Percentiles rank a stretch among this genome's conserved stretches.
These are phyloP conservation scores for Pichia sp. DNA, from an alignment of 1,139 yeast genomes.

Conservation along the genomic window DNA sequence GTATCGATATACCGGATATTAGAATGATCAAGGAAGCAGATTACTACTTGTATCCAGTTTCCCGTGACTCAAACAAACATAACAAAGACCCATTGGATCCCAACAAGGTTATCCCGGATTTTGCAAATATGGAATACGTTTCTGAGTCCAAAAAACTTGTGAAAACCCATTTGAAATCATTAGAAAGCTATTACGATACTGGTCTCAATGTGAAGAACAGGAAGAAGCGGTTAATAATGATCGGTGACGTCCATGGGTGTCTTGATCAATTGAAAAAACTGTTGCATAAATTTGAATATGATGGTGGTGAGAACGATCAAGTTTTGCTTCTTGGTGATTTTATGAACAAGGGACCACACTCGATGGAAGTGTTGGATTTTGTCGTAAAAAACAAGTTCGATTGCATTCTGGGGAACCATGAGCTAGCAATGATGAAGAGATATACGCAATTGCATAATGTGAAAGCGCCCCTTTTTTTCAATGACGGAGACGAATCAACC, in stretches of 20 bases:
- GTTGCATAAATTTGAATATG: slow-evolving; percentile 38
- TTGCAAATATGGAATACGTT: slow-evolving; percentile 14
- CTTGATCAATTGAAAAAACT: slow-evolving; percentile 45
- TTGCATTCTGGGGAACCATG: slow-evolving; percentile 89
- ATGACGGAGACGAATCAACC: slow-evolving; percentile 12
- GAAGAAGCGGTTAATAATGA: slow-evolving; percentile 44
- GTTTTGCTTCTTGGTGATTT: slow-evolving; percentile 80
- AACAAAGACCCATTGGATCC: slow-evolving; percentile 18
- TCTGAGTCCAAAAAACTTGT: slow-evolving; percentile 12
- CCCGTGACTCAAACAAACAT: slow-evolving; percentile 9
- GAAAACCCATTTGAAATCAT: slow-evolving; percentile 14
- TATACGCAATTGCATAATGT: slow-evolving; percentile 54
- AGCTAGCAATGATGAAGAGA: slow-evolving; percentile 51
- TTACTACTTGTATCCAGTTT: slow-evolving; percentile 24
- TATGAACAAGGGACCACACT: slow-evolving; percentile 75
- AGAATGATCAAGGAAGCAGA: slow-evolving; percentile 15
- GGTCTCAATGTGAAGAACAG: slow-evolving; percentile 1
- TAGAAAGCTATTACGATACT: slow-evolving; percentile 1
- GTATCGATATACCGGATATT: slow-evolving; percentile 19
- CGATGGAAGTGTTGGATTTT: slow-evolving; percentile 58
- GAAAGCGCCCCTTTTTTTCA: slow-evolving; percentile 18
- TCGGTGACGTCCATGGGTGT: slow-evolving; percentile 91
- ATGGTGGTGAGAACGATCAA: slow-evolving; percentile 38
- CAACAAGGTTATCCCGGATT: slow-evolving; percentile 19
- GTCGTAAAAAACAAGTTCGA: slow-evolving; percentile 52